Base-by-base conservation (phyloP, 75 land plant genomes). In the Ceratopteris richardii region DNA sequence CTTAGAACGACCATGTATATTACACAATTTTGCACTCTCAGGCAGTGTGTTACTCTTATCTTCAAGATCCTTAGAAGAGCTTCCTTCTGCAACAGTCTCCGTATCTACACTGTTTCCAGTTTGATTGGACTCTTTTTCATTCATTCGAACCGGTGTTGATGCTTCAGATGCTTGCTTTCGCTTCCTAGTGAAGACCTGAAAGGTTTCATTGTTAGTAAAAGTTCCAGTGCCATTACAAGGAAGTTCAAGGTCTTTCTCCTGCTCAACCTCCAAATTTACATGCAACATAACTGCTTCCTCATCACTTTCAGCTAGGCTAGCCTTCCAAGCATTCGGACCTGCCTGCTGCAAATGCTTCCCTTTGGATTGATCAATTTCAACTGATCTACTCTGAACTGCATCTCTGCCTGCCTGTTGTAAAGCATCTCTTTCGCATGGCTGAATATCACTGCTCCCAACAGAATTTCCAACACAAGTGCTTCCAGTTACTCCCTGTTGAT, bases 221-320 rank as follows among this genome's bases (percentile, higher is more conserved):
- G 1, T 23, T 21, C 16, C 1, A 2, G 24, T 5, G 4, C 21
- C n/a, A 17, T 46, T 46, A 17, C 21, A 17, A 33, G 37, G 37
- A 4, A 33, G 37, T 17, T 46, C 48, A 46, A 46, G 14, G 4
- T 14, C 48, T 28, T 52, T 52, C 14, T 52, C 28, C 54, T 52
- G 28, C 23, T 52, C 54, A 52, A 23, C 54, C 54, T 13, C 16
- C 29, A 52, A 26, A 52, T 23, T 52, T 1, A 22, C 28, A 52
- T 52, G 28, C 23, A 52, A 3, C 28, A 13, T 14, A 2, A 52
- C 25, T 4, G 27, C 54, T 23, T 52, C 54, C 29, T 23, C 24
- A 24, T 52, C 54, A 24, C 1, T 23, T 26, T 14, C 54, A 22
- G 1, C 14, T 14, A 14, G 25, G 27, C 54, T 24, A 52, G 2